These are phyloP conservation scores for Pseudogymnoascus sp. DNA, from an alignment of 2,329 filamentous ascomycete species.

Conservation along the genomic window DNA sequence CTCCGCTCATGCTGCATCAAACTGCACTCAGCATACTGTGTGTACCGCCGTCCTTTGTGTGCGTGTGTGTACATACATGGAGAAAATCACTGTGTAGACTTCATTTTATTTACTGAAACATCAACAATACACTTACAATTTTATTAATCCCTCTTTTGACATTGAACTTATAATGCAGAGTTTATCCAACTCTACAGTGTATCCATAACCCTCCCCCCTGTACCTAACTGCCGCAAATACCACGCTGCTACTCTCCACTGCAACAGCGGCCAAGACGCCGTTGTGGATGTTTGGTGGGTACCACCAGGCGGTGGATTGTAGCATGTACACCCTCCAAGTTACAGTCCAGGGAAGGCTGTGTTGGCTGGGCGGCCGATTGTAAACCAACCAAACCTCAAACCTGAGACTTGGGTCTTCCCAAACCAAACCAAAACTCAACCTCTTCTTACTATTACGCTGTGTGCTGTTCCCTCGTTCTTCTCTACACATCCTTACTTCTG, in stretches of 20 bases:
- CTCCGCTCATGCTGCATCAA: not conserved
- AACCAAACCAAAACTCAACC: not conserved
- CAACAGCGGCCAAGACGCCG: slow-evolving; percentile 1
- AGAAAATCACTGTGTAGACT: not conserved
- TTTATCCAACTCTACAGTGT: not conserved
- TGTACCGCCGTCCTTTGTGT: not conserved
- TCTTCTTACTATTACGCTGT: not conserved
- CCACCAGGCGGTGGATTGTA: not conserved
- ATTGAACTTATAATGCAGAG: not conserved
- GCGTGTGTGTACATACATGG: not conserved
- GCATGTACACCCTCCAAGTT: not conserved
- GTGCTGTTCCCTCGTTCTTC: not conserved
- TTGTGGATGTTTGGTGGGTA: not conserved
- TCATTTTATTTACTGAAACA: not conserved
- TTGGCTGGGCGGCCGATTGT: not conserved
- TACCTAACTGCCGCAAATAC: not conserved
- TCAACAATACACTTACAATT: not conserved
- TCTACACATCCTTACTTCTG: slow-evolving; percentile 2
- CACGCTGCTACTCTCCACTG: not conserved
- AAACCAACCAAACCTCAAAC: slow-evolving; percentile 8
- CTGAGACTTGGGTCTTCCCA: slow-evolving; percentile 6
- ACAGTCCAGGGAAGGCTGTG: not conserved
- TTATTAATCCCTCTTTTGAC: not conserved
- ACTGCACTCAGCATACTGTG: not conserved
- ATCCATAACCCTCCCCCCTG: not conserved